Evolutionary conservation across 306 rosid species (phyloP), one percentile per base, ranked within the genome.

Genomic region (Parietaria judaica): DNA sequence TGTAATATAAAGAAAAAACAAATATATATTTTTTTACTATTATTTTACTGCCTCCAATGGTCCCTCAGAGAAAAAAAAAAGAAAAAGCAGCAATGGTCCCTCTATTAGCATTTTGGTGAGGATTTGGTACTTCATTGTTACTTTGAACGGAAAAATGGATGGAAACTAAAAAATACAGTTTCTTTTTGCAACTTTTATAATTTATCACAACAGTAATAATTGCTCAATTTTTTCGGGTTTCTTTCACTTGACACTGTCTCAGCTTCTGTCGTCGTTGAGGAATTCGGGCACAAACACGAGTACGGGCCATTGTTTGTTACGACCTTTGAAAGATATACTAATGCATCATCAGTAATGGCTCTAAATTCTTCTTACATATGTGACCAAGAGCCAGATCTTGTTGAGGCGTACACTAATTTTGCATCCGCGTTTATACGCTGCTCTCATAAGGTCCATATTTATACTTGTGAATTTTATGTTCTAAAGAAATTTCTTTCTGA

Each of bases 341-440:
- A 83, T 67, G 82, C 97, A 54, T 69, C 81, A 66, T 90, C 96
- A 36, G 91, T 90, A 66, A 72, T 75, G 90, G 97, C 96, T 82
- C 85, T 87, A 70, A 90, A 83, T 72, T 90, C 96, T 60, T 87
- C 97, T 36, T 90, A 90, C 67, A 81, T 90, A 70, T 90, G 97
- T 66, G 97, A 90, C 72, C 97, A 90, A 87, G 96, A 87, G 74
- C 97, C 97, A 69, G 96, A 90, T 81, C 90, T 90, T 63, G 97
- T 90, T 72, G 97, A 90, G 87, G 94, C 91, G 43, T 90, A 90
- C 76, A 71, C 91, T 71, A 90, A 87, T 81, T 90, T 87, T 73
- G 87, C 97, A 63, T 85, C 97, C 58, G 72, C 77, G n/a, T 85
- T 83, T 67, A 67, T 85, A 57, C 95, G 86, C 56, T 76, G 91